Base-by-base conservation (phyloP, 805 yeast species). In the Ogataea saltuana region DNA sequence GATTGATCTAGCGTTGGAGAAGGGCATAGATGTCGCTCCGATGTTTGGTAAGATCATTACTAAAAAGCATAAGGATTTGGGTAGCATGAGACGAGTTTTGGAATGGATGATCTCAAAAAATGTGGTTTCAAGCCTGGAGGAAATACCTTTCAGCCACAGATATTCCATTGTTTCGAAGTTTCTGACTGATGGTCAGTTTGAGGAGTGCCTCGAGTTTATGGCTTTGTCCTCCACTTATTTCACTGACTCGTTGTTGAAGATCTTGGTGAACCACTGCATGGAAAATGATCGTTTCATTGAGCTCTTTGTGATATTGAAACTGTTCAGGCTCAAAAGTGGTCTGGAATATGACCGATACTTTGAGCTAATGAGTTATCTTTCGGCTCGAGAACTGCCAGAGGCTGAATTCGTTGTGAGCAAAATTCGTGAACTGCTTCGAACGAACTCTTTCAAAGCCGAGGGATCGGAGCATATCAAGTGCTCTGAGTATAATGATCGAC, bases 51-150 rank as follows among this genome's bases (percentile, higher is more conserved):
- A 23, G 16, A 21, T 17, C 13, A 4, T 34, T 3, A 15, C n/a
- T 3, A 34, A 34, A 15, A 34, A 34, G 15, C 18, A 34, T 6
- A 20, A 34, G 7, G 29, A 34, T 17, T 4, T 34, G 5, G 38
- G 38, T 10, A 34, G 22, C 16, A 34, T 34, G 30, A 17, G 6
- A 7, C 12, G 21, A n/a, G 38, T 34, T 25, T 15, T 34, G 9
- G 38, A 34, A 11, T 34, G 38, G 38, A 15, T 34, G 29, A 21
- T 25, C 22, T 19, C 22, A 9, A 34, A 34, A 15, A 23, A 23
- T 13, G 22, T 25, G 20, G 15, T 34, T 23, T 6, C 38, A 4
- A 23, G 22, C 15, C 8, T 22, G 29, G 25, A 34, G 15, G 38
- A 34, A 6, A 7, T 23, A 15, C 38, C 38, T 11, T 21, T 25